Evolutionary conservation across 2,329 filamentous ascomycete species (phyloP).

Genomic region (Penicillium paneum): DNA sequence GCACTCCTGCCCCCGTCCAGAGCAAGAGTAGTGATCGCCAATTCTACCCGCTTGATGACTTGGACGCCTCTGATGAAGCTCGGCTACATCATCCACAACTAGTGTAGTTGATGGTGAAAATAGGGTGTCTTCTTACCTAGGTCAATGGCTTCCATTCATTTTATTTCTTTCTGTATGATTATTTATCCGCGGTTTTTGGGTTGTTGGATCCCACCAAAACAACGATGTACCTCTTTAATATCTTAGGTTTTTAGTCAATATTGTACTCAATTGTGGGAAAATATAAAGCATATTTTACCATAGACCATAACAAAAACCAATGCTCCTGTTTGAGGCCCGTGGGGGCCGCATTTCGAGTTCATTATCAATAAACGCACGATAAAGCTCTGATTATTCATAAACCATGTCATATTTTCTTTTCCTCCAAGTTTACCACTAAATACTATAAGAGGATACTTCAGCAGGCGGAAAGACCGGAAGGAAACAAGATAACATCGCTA

Average conservation of each 20-base stretch:
- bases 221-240: background rate
- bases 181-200: background rate
- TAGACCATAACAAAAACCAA: no score
- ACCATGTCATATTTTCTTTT: background rate
- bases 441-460: background rate
- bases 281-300: no score
- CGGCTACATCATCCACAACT: constrained; percentile 10
- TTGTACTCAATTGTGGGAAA: no score
- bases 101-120: background rate
- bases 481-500: background rate
- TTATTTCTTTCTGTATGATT: background rate
- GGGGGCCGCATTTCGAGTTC: no score
- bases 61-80: constrained; percentile 20
- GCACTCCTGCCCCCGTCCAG: constrained; percentile 5
- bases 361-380: background rate
- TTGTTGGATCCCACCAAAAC: no score
- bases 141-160: background rate
- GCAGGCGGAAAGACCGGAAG: no score
- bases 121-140: background rate
- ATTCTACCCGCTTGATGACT: constrained; percentile 22
- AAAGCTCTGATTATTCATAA: background rate
- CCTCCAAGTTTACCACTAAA: background rate
- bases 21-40: constrained; percentile 17
- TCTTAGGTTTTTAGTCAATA: background rate
- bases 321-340: no score